Base-by-base conservation (phyloP, 768 basidiomycete genomes). In the Amanita molliuscula region DNA sequence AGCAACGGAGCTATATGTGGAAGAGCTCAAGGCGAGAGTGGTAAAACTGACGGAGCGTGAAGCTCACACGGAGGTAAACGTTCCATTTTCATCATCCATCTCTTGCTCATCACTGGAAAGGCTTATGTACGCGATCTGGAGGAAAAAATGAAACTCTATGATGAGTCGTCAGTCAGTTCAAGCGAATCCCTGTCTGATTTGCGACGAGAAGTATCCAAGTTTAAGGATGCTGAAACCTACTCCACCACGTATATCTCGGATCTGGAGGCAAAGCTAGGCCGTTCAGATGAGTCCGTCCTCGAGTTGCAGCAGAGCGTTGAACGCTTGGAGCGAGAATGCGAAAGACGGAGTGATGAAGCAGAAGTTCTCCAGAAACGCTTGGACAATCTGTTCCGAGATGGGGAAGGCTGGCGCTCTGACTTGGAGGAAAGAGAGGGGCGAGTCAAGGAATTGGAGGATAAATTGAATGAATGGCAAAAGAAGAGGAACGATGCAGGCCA, bases 51-150 rank as follows among this genome's bases (percentile, higher is more conserved):
- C 78, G 1, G 95, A 97, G 63, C 73, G 94, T 48, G 96, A 98
- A 64, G 76, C 82, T 4, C 88, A 90, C 2, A 93, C 90, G 20
- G 95, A 99, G 78, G 92, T 89, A 59, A 59, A 63, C 18, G 46
- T 15, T 25, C 5, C 37, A 44, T 10, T 23, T 20, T 51, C 15
- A 40, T 26, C 49, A 10, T 26, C 29, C 7, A 23, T 15, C 25
- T 45, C 18, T 31, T 51, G 33, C 44, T 64, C 55, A 52, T 58
- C 49, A 16, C 45, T 28, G 29, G 55, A 25, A 60, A 95, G 91
- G 86, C 86, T 1, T 97, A 98, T 63, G 82, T 98, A 38, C 87
- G 81, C 25, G 94, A 98, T 62, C 72, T 98, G 28, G 95, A 99
- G 65, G 82, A 88, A 61, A 92, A 88, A 67, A 81, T 99, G 61